A percentile compares a stretch with the other conserved stretches of the same genome.
Evolutionary conservation across 345 rosid genomes (phyloP).

Genomic region (Boechera divaricarpa): DNA sequence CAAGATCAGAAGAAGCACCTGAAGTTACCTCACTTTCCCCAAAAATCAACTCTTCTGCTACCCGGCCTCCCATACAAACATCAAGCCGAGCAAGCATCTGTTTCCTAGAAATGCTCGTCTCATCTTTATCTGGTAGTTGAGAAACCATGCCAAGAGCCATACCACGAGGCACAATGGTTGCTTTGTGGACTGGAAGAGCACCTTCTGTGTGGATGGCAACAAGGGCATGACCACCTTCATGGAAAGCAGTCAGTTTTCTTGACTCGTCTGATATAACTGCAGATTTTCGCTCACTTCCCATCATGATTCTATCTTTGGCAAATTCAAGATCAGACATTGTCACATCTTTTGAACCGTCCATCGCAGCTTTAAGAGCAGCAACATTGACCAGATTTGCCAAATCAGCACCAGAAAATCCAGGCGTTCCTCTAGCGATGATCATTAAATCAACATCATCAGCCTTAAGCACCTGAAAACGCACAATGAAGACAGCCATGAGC

Average conservation of each 20-base stretch:
- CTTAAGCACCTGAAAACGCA: constrained; percentile 69
- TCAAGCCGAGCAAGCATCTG: constrained; percentile 98
- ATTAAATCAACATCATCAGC: constrained; percentile 91
- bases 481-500: constrained; percentile 5
- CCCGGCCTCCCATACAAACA: constrained; percentile 96
- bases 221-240: constrained; percentile 98
- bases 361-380: constrained; percentile 96
- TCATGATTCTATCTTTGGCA: constrained; percentile 93
- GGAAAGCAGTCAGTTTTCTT: constrained; percentile 79
- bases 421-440: constrained; percentile 96
- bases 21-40: constrained; percentile 91
- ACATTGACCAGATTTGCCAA: constrained; percentile 85
- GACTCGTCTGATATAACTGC: constrained; percentile 90
- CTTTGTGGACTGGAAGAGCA: constrained; percentile 95
- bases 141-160: constrained; percentile 96
- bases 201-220: constrained; percentile 92
- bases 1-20: constrained; percentile 85
- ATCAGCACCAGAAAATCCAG: constrained; percentile 98
- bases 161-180: constrained; percentile 95
- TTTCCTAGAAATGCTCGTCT: constrained; percentile 70
- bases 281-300: constrained; percentile 98
- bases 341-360: constrained; percentile 94
- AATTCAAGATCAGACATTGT: constrained; percentile 89
- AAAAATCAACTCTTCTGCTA: constrained; percentile 93
- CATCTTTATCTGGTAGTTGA: constrained; percentile 86